These are phyloP conservation scores for Suillus subaureus DNA, from an alignment of 768 basidiomycete genomes.

Conservation along the genomic window DNA sequence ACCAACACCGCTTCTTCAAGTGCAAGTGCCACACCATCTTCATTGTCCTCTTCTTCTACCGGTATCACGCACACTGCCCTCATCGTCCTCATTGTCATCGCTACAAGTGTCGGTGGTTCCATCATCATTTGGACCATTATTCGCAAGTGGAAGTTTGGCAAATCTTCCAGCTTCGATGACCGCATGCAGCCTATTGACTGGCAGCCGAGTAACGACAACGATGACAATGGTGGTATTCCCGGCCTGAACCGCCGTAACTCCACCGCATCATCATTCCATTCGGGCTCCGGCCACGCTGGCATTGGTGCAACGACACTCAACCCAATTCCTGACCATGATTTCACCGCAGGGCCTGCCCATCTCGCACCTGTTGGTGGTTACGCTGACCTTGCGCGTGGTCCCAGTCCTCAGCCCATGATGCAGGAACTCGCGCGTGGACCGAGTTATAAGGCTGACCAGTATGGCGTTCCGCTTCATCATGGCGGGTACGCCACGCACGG, in stretches of 20 bases:
- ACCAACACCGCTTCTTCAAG: conserved; percentile 20
- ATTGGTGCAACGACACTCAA: conserved; percentile 33
- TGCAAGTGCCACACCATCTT: conserved; percentile 25
- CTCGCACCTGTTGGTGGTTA: conserved; percentile 78
- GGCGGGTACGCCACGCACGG: conserved; percentile 25
- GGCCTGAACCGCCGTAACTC: conserved; percentile 54
- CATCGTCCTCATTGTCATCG: conserved; percentile 72
- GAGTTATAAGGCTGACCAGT: conserved; percentile 51
- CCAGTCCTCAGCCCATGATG: conserved; percentile 65
- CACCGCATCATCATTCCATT: conserved; percentile 71
- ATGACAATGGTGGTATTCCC: conserved; percentile 46
- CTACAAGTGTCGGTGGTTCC: conserved; percentile 64
- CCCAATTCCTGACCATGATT: conserved; percentile 73
- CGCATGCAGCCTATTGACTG: conserved; percentile 89
- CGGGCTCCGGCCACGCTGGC: conserved; percentile 38
- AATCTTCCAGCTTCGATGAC: conserved; percentile 78
- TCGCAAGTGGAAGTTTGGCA: conserved; percentile 89
- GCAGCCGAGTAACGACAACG: conserved; percentile 61
- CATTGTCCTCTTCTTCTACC: conserved; percentile 29
- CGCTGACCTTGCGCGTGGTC: conserved; percentile 77
- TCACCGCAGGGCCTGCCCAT: conserved; percentile 60
- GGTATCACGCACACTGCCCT: conserved; percentile 46
- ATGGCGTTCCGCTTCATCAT: conserved; percentile 64
- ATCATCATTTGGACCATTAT: conserved; percentile 86
- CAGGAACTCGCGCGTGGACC: conserved; percentile 40